A percentile compares a stretch with the other conserved stretches of the same genome.
Conservation (phyloP, 352 stramenopile genomes). For the Aphanomyces invadans region DNA sequence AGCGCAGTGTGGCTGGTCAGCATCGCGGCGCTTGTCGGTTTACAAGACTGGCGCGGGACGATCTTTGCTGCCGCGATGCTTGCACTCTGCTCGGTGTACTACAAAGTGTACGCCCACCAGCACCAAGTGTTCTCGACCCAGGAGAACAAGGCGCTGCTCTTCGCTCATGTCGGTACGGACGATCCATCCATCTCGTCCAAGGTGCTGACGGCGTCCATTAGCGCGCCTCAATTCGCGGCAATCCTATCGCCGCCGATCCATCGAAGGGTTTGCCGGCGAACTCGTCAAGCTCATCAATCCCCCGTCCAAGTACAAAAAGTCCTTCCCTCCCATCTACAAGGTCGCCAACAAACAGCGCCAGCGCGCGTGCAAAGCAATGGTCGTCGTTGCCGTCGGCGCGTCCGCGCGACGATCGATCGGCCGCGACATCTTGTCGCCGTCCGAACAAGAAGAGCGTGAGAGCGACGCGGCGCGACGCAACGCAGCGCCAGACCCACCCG, state of each 20-base stretch:
- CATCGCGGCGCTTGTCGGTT: slow-evolving; percentile 28
- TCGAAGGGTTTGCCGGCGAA: background rate
- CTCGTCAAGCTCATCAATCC: background rate
- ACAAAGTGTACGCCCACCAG: slow-evolving; percentile 29
- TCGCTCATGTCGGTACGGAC: slow-evolving; percentile 30
- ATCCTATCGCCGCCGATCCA: background rate
- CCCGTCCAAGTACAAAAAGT: background rate
- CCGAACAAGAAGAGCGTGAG: background rate
- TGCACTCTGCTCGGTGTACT: slow-evolving; percentile 25
- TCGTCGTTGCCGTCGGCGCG: background rate
- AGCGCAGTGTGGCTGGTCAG: slow-evolving; percentile 31
- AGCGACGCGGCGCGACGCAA: too few species aligned
- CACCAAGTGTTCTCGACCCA: slow-evolving; percentile 31
- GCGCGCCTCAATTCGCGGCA: background rate
- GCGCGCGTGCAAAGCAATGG: background rate
- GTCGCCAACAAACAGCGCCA: background rate
- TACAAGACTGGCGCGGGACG: slow-evolving; percentile 30
- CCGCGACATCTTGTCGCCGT: background rate
- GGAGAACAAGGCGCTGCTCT: slow-evolving; percentile 33
- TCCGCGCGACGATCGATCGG: background rate
- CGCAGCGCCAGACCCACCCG: too few species aligned
- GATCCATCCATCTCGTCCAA: too few species aligned
- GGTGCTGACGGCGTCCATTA: too few species aligned
- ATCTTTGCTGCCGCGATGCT: slow-evolving; percentile 19
- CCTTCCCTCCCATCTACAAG: background rate